phyloP scores from a whole-genome alignment of 345 rosid species.

The Salix suchowensis region DNA sequence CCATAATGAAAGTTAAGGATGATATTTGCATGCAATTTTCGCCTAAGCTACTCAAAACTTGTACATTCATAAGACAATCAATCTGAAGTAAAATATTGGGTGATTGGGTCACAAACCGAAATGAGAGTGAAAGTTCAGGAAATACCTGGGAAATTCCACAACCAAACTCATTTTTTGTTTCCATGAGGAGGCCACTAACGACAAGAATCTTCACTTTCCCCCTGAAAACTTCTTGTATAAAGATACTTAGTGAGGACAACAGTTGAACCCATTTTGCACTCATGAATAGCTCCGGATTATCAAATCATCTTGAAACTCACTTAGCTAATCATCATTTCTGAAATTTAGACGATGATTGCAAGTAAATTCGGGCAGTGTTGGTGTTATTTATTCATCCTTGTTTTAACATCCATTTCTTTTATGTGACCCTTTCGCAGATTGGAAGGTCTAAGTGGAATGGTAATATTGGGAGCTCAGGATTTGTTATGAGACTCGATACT shows the following conservation, averaged over 20 bases:
- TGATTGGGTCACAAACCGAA: background rate
- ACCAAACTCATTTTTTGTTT: background rate
- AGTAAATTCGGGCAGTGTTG: background rate
- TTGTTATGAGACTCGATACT: constrained; percentile 69
- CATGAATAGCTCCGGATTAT: too few species aligned
- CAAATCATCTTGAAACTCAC: background rate
- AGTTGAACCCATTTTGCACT: background rate
- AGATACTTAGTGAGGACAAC: background rate
- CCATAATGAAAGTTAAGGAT: background rate
- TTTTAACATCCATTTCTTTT: background rate
- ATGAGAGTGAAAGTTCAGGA: background rate
- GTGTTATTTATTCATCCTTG: background rate
- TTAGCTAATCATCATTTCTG: background rate
- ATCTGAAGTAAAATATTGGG: background rate
- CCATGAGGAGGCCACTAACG: background rate
- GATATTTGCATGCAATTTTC: background rate
- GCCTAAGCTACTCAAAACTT: background rate
- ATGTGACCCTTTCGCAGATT: constrained; percentile 38
- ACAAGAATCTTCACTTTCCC: background rate
- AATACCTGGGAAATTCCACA: background rate
- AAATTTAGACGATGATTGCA: background rate
- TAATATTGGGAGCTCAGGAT: constrained; percentile 71
- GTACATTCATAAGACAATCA: background rate
- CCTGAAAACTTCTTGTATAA: background rate
- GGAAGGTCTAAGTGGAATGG: constrained; percentile 97